Percentiles rank a stretch among this genome's conserved stretches.
Evolutionary conservation across 768 basidiomycete genomes (phyloP).

Genomic region (Clitopilus hobsonii): DNA sequence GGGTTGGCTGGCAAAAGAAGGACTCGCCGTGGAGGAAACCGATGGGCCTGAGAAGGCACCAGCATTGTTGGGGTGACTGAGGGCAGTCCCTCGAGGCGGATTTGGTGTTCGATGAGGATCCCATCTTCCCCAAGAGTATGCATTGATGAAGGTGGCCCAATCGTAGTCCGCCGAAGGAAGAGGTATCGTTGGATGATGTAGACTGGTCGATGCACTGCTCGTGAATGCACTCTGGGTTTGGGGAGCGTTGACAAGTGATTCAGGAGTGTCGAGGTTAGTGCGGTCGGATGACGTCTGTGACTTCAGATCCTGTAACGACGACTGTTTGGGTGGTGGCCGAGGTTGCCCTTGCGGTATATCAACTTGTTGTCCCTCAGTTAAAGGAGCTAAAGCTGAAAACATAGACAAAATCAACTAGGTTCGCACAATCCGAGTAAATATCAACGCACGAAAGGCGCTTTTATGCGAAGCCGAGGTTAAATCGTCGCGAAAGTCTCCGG

Average conservation of each 20-base stretch:
- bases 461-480: not conserved
- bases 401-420: not conserved
- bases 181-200: not conserved
- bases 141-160: slow-evolving; percentile 74
- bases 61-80: not conserved
- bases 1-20: not conserved
- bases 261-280: not conserved
- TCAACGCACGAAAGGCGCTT: not conserved
- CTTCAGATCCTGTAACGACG: slow-evolving; percentile 1
- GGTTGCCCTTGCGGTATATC: not conserved
- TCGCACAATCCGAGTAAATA: not conserved
- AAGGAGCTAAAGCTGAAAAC: not conserved
- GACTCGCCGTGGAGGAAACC: not conserved
- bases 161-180: slow-evolving; percentile 32
- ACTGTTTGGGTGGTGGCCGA: not conserved
- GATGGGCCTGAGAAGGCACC: not conserved
- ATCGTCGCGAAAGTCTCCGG: not conserved
- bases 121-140: slow-evolving; percentile 77
- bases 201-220: not conserved
- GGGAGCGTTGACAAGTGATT: not conserved
- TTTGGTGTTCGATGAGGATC: slow-evolving; percentile 70
- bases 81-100: slow-evolving; percentile 33
- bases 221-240: not conserved
- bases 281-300: slow-evolving; percentile 1
- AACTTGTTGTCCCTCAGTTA: not conserved